Conservation (phyloP, 192 early-diverging fungal genomes). For the Coemansia guatemalensis region DNA sequence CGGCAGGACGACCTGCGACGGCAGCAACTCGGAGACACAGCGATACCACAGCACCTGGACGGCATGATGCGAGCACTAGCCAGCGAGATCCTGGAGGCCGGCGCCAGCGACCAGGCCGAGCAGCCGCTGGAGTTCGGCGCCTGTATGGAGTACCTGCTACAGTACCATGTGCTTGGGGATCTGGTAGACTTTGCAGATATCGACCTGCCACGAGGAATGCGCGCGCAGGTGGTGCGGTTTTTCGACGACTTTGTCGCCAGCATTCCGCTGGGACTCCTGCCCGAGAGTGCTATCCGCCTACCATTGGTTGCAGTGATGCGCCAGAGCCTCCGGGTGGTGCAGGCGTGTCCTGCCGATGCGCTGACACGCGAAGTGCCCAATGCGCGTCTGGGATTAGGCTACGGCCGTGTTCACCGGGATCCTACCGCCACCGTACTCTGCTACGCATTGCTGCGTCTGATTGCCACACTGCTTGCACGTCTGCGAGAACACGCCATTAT, state of each 20-base stretch:
- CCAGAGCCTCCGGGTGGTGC: constrained; percentile 28
- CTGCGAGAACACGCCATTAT: constrained; percentile 39
- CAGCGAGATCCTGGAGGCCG: constrained; percentile 24
- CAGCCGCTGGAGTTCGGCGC: constrained; percentile 46
- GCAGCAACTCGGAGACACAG: constrained; percentile 25
- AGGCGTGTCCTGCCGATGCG: constrained; percentile 30
- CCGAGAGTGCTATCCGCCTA: constrained; percentile 48
- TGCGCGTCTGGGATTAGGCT: constrained; percentile 26
- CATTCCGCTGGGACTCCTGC: constrained; percentile 40
- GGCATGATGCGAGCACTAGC: constrained; percentile 27
- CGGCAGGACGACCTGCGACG: constrained; percentile 23
- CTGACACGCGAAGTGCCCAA: constrained; percentile 1
- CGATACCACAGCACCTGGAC: constrained; percentile 48
- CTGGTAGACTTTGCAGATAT: constrained; percentile 45
- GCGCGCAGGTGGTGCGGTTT: constrained; percentile 42
- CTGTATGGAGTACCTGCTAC: constrained; percentile 47
- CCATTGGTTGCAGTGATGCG: constrained; percentile 49
- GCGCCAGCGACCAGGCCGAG: background rate
- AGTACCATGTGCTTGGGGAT: constrained; percentile 45
- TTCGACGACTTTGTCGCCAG: constrained; percentile 30
- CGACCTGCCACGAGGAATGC: constrained; percentile 45
- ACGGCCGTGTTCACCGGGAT: constrained; percentile 33
- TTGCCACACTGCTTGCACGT: constrained; percentile 38
- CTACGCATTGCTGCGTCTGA: constrained; percentile 37
- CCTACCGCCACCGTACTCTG: constrained; percentile 17